phyloP scores from a whole-genome alignment of 352 stramenopile genomes.

The Pythium dissimile region DNA sequence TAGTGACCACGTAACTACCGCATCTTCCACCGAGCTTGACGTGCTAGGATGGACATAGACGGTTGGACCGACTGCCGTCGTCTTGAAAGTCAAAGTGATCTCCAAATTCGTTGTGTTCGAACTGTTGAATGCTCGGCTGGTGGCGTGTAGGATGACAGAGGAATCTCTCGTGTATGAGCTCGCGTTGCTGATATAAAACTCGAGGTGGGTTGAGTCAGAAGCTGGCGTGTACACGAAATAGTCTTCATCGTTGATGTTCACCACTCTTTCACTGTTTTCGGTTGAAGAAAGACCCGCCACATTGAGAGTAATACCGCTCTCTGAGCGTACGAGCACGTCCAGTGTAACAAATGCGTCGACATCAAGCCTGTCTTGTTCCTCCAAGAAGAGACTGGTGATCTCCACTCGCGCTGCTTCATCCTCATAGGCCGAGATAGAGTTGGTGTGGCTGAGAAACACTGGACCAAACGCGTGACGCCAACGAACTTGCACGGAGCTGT shows the following conservation, averaged over 20 bases:
- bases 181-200: neutral
- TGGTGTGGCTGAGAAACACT: neutral
- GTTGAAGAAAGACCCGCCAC: neutral
- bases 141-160: neutral
- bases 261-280: neutral
- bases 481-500: neutral
- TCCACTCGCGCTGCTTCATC: conserved; percentile 9
- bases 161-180: neutral
- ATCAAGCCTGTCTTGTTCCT: conserved; percentile 2
- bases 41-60: neutral
- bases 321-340: neutral
- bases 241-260: neutral
- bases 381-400: neutral
- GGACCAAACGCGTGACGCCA: conserved; percentile 17
- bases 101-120: conserved; percentile 1
- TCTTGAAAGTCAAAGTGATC: conserved; percentile 4
- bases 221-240: neutral
- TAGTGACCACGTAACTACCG: neutral
- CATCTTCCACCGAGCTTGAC: neutral
- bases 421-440: conserved; percentile 4
- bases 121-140: conserved; percentile 12
- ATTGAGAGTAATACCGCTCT: neutral
- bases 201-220: neutral
- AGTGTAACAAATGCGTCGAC: neutral
- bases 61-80: neutral